Base-by-base conservation (phyloP, 2,329 filamentous ascomycete genomes). In the Trichoderma koningii region DNA sequence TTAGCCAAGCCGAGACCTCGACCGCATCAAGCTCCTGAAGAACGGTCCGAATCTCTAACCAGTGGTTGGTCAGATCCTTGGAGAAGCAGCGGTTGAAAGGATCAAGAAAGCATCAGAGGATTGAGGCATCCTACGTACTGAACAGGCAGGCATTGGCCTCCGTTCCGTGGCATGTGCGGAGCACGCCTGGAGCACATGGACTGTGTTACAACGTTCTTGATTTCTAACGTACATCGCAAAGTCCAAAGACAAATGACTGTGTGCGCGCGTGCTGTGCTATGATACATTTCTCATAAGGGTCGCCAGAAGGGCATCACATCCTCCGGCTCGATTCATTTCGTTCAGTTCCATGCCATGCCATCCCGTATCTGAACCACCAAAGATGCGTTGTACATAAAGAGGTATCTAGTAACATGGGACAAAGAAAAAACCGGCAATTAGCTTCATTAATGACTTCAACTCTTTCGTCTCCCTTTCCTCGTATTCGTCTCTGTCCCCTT, bases 271-370 rank as follows among this genome's bases (percentile, higher is more conserved):
- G 30, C 0, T 41, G 23, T 60, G 45, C 48, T 41, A 28, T 51
- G 45, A 38, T 63, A 63, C 60, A 55, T 63, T 55, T 63, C 60
- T 63, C 60, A 63, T 63, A 14, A 63, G 34, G 19, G n/a, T 42
- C 30, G 26, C 34, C 50, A 9, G 50, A 34, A 9, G 30, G 56
- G 38, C 9, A 41, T 52, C n/a, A 23, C 50, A 21, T 14, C 50
- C 50, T 17, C 19, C 41, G n/a, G 30, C 51, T 26, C 55, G 4
- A 14, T 38, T 12, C 34, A 5, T 38, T 38, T 12, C 34, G 34
- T 38, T 38, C 34, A 12, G 34, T 38, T 38, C 34, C 34, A 38
- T 38, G 10, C 34, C 34, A 23, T 15, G 38, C 53, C 23, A 42
- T 38, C 19, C 47, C 47, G 45, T 52, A 52, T 52, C 30, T 45